Percentiles rank a stretch among this genome's conserved stretches.
Evolutionary conservation across 805 yeast species (phyloP).

Genomic region (Kluyveromyces nonfermentans): DNA sequence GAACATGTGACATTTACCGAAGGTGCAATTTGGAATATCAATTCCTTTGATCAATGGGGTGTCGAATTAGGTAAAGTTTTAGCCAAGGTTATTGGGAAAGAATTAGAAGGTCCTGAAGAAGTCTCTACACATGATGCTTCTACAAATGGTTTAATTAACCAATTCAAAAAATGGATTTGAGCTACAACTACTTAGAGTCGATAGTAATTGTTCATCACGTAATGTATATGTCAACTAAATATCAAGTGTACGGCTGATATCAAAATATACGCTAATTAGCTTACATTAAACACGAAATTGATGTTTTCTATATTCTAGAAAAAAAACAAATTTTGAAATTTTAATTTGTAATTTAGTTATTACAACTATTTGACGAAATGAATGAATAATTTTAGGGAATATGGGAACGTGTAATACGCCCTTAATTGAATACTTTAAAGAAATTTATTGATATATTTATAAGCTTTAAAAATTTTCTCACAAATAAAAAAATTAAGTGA

Average conservation of each 20-base stretch:
- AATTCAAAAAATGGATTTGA: slow-evolving; percentile 76
- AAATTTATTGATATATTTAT: no score
- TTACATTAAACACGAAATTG: neutral
- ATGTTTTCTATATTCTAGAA: neutral
- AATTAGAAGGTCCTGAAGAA: slow-evolving; percentile 54
- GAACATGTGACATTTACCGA: slow-evolving; percentile 96
- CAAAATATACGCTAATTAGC: neutral
- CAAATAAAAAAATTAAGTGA: neutral
- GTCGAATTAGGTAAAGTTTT: slow-evolving; percentile 97
- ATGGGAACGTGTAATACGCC: no score
- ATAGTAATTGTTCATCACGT: neutral
- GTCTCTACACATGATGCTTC: slow-evolving; percentile 77
- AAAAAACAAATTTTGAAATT: no score
- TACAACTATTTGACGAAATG: no score
- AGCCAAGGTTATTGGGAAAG: slow-evolving; percentile 91
- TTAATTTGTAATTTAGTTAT: no score
- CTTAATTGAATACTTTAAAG: no score
- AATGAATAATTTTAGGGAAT: no score
- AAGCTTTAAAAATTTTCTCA: no score
- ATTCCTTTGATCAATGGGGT: slow-evolving; percentile 99
- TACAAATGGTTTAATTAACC: slow-evolving; percentile 88
- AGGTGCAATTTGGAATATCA: slow-evolving; percentile 99
- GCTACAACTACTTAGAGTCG: neutral
- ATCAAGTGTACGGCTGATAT: neutral
- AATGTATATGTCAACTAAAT: neutral